phyloP scores from a whole-genome alignment of 352 stramenopile genomes.

The Pythium apleroticum region DNA sequence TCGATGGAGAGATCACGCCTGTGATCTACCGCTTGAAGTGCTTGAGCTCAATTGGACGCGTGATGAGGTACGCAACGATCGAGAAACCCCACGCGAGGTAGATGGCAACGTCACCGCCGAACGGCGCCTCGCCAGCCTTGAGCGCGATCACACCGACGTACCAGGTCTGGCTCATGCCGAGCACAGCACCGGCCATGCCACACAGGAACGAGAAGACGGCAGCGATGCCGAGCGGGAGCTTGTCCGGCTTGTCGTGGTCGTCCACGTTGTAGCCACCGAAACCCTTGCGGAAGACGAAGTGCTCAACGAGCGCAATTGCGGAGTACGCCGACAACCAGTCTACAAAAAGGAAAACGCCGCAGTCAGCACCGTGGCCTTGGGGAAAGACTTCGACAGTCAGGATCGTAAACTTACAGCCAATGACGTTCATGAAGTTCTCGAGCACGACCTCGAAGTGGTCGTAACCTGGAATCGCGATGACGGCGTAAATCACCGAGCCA shows the following conservation, averaged over 20 bases:
- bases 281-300: conserved; percentile 47
- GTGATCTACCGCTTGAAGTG: conserved; percentile 36
- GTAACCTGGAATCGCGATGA: conserved; percentile 40
- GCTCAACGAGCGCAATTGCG: conserved; percentile 34
- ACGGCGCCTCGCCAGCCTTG: conserved; percentile 30
- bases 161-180: conserved; percentile 56
- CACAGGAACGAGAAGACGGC: conserved; percentile 45
- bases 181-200: conserved; percentile 32
- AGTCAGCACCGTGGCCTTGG: too few species aligned
- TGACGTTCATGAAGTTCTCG: conserved; percentile 58
- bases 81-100: conserved; percentile 40
- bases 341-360: too few species aligned
- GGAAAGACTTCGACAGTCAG: too few species aligned
- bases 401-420: conserved; percentile 32
- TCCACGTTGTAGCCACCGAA: conserved; percentile 44
- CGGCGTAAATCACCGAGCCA: conserved; percentile 36
- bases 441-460: conserved; percentile 43
- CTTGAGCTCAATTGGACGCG: conserved; percentile 41
- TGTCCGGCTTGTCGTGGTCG: conserved; percentile 42
- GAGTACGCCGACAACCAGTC: conserved; percentile 47
- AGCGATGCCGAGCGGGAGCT: conserved; percentile 40
- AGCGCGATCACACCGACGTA: conserved; percentile 41
- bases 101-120: conserved; percentile 40
- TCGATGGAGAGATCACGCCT: too few species aligned
- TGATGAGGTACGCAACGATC: conserved; percentile 38